These are phyloP conservation scores for Phoenix roebelenii DNA, from an alignment of 176 grass and related monocot genomes.

Conservation along the genomic window DNA sequence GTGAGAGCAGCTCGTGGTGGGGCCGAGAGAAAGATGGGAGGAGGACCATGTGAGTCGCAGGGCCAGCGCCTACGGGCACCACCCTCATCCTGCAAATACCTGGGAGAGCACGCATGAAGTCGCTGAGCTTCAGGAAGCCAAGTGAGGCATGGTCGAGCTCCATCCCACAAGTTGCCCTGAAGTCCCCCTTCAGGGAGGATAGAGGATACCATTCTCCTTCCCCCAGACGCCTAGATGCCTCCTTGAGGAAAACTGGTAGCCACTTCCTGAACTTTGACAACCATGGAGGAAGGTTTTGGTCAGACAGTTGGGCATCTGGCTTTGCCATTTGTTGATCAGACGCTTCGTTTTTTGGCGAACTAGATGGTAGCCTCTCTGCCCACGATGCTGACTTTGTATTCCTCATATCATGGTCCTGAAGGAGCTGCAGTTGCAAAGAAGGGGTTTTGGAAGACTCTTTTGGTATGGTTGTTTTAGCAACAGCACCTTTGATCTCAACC, in stretches of 20 bases:
- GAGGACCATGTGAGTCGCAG: conserved; percentile 55
- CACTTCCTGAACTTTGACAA: conserved; percentile 54
- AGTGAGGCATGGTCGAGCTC: conserved; percentile 43
- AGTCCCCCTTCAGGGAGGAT: conserved; percentile 52
- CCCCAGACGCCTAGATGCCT: conserved; percentile 22
- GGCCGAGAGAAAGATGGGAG: conserved; percentile 30
- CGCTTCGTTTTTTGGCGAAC: background rate
- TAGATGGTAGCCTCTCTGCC: too few species aligned
- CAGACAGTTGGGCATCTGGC: conserved; percentile 31
- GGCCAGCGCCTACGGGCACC: conserved; percentile 39
- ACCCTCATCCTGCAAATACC: conserved; percentile 54
- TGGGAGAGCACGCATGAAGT: conserved; percentile 52
- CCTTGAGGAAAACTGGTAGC: conserved; percentile 47
- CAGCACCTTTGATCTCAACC: conserved; percentile 58
- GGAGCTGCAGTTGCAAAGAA: conserved; percentile 12
- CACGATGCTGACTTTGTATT: too few species aligned
- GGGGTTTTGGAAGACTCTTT: conserved; percentile 16
- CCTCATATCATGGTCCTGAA: conserved; percentile 8
- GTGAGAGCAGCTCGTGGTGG: conserved; percentile 42
- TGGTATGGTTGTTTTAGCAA: conserved; percentile 19
- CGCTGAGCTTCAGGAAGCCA: conserved; percentile 57
- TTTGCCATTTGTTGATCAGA: conserved; percentile 17
- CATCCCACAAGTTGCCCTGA: conserved; percentile 48
- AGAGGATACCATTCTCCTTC: conserved; percentile 41
- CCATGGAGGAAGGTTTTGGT: conserved; percentile 55